These are phyloP conservation scores for Sporobolus alterniflorus DNA, from an alignment of 202 grass and related monocot genomes.

Conservation along the genomic window DNA sequence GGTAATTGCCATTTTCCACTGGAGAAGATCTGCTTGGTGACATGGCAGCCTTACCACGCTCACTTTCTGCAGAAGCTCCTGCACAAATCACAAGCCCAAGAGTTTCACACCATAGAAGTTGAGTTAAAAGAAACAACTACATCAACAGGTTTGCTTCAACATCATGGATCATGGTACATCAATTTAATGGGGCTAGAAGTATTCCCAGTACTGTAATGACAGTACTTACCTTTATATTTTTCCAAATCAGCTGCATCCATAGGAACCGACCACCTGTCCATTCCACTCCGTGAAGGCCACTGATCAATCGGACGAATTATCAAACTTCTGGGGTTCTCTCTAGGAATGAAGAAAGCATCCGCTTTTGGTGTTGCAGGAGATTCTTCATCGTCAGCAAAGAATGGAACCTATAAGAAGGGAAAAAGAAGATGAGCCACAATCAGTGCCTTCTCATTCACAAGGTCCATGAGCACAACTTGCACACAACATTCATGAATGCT, in stretches of 20 bases:
- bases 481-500: conserved; percentile 5
- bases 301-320: conserved; percentile 73
- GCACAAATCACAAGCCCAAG: conserved; percentile 7
- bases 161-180: background rate
- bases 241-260: conserved; percentile 33
- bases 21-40: conserved; percentile 18
- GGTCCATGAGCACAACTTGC: conserved; percentile 6
- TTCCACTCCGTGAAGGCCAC: conserved; percentile 45
- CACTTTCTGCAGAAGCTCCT: conserved; percentile 44
- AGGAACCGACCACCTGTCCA: conserved; percentile 23
- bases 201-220: background rate
- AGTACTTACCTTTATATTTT: conserved; percentile 51
- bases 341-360: conserved; percentile 83
- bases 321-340: conserved; percentile 82
- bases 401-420: conserved; percentile 64
- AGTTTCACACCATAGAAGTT: background rate
- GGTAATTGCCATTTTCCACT: conserved; percentile 49
- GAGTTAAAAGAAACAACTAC: background rate
- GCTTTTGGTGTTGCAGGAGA: conserved; percentile 75
- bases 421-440: conserved; percentile 25
- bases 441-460: conserved; percentile 14
- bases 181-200: background rate
- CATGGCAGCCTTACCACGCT: conserved; percentile 18
- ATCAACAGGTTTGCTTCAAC: background rate
- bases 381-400: conserved; percentile 76